These are phyloP conservation scores for Effrenium voratum DNA, from an alignment of 73 alveolate species.

Conservation along the genomic window DNA sequence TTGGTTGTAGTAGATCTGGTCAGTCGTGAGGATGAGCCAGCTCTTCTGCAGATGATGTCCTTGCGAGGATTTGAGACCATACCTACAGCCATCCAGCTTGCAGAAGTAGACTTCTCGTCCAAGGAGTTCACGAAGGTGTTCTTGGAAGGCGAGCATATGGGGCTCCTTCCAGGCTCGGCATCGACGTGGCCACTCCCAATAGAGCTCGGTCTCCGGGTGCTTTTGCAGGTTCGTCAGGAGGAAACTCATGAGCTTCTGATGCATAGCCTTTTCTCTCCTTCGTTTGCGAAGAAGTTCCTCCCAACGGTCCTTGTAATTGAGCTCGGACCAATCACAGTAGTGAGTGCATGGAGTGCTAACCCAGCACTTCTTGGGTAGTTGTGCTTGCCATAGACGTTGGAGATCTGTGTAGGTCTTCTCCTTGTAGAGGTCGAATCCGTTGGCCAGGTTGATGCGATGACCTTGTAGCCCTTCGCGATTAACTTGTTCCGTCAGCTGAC, in stretches of 20 bases:
- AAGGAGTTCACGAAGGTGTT: not conserved
- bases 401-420: not conserved
- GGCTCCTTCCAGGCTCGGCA: constrained; percentile 24
- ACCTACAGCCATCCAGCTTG: not conserved
- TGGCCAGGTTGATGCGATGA: not conserved
- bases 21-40: not conserved
- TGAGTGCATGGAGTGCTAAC: not conserved
- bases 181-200: constrained; percentile 20
- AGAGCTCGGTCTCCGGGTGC: not conserved
- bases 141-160: not conserved
- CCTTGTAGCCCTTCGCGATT: not conserved
- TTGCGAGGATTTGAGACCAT: not conserved
- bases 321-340: constrained; percentile 2
- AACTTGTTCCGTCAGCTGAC: not conserved
- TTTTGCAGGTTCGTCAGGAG: not conserved
- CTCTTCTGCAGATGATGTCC: not conserved
- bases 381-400: not conserved
- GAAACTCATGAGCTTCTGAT: not conserved
- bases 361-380: constrained; percentile 1
- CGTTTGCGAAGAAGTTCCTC: not conserved
- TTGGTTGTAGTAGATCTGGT: not conserved
- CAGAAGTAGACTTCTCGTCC: not conserved
- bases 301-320: not conserved
- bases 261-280: not conserved
- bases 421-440: constrained; percentile 47